These are phyloP conservation scores for Penicillium mononematosum DNA, from an alignment of 495 filamentous ascomycete genomes.

Conservation along the genomic window DNA sequence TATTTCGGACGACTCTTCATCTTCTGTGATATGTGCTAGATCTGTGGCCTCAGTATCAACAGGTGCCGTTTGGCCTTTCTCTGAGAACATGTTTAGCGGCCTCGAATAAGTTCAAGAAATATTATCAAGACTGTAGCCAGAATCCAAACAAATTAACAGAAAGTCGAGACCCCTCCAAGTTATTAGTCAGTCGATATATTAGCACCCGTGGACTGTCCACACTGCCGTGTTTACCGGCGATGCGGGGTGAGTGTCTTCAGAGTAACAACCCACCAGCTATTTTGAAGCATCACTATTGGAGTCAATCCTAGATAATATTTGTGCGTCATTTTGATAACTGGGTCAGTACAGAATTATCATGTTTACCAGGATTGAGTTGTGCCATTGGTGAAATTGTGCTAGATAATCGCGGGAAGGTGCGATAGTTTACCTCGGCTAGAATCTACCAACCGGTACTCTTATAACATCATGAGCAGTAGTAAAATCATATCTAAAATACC, in stretches of 20 bases:
- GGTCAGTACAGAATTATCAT: not conserved
- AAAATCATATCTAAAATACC: not conserved
- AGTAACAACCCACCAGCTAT: not conserved
- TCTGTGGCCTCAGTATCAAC: slow-evolving; percentile 1
- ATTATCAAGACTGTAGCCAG: not conserved
- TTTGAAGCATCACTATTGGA: not conserved
- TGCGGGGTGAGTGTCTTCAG: slow-evolving; percentile 3
- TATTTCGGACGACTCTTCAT: not conserved
- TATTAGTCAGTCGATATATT: slow-evolving; percentile 3
- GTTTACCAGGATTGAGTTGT: not conserved
- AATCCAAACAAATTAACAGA: not conserved
- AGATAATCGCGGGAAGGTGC: not conserved
- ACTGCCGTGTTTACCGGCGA: slow-evolving; percentile 3
- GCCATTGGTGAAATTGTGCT: not conserved
- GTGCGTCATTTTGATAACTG: not conserved
- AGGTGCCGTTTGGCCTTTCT: not conserved
- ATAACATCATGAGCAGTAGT: not conserved
- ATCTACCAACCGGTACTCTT: not conserved
- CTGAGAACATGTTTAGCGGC: not conserved
- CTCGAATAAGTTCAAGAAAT: not conserved
- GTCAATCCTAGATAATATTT: not conserved
- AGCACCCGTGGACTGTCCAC: too few species aligned
- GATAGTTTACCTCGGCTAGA: slow-evolving; percentile 1
- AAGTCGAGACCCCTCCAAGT: not conserved
- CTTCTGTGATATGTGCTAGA: not conserved